These are phyloP conservation scores for Voacanga thouarsii DNA, from an alignment of 257 asterid genomes.

Conservation along the genomic window DNA sequence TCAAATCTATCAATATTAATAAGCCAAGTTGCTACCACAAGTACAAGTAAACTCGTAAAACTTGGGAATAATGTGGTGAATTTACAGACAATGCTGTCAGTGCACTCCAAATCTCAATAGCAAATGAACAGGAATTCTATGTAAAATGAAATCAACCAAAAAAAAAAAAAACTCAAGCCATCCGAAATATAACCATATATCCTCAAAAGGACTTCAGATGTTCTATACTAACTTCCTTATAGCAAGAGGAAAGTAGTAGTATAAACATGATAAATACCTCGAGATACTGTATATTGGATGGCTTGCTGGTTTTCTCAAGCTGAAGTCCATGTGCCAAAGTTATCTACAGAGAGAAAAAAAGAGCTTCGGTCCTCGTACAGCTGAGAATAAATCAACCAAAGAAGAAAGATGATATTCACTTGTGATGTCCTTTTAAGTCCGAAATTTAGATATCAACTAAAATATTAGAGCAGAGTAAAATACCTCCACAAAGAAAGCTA, in stretches of 20 bases:
- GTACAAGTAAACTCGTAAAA: no score
- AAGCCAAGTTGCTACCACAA: no score
- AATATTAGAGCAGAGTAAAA: slow-evolving; percentile 13
- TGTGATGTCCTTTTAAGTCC: neutral
- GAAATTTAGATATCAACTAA: neutral
- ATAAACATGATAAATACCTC: slow-evolving; percentile 25
- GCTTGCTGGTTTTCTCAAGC: slow-evolving; percentile 42
- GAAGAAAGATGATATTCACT: neutral
- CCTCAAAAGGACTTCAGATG: neutral
- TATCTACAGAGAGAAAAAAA: slow-evolving; percentile 24
- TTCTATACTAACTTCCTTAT: neutral
- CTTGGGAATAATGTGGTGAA: no score
- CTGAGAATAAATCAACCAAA: neutral
- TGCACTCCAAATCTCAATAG: no score
- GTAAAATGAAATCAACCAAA: no score
- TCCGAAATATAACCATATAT: neutral
- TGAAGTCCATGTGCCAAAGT: slow-evolving; percentile 44
- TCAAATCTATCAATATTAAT: neutral
- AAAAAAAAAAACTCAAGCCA: no score
- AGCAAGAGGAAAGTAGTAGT: neutral
- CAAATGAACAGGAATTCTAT: no score
- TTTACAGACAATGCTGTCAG: no score
- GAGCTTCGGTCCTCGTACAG: neutral
- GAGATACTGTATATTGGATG: slow-evolving; percentile 33
- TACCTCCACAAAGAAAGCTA: slow-evolving; percentile 44